Evolutionary conservation across 352 stramenopile genomes (phyloP), one percentile per base, ranked within the genome.

Genomic region (Globisporangium carolinianum): DNA sequence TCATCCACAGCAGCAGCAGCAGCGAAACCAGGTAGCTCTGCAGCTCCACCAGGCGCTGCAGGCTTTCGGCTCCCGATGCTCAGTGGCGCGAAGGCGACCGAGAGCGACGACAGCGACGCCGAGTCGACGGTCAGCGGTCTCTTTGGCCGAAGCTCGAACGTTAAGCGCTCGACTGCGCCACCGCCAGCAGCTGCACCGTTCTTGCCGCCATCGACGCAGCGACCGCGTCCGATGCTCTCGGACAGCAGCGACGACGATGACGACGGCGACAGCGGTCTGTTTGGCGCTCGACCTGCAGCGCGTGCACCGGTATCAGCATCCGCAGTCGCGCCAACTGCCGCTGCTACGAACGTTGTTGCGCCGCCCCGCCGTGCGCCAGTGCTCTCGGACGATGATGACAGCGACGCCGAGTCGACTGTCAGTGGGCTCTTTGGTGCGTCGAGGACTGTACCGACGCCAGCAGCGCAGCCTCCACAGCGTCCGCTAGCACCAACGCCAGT

Each of bases 121-220:
- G 73, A 83, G 47, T 83, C 73, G 37, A 80, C 71, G 0, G 62
- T 69, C 46, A 83, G 71, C 53, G 73, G 71, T 14, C 58, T 80
- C 2, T 83, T 80, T 42, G 72, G 72, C 15, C 53, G 62, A 14
- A 51, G 43, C 9, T 61, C 62, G 38, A 65, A 53, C 54, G 11
- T 60, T 14, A 53, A 61, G n/a, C 48, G 55, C 32, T 12, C 47
- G 17, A 18, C 52, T 0, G 32, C 45, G 32, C 39, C 47, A 6
- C 38, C 55, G 6, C 48, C 53, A 11, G n/a, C 53, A 24, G 54
- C 43, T 37, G 36, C 43, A 5, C 51, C 48, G 1, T 45, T 57
- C 18, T 37, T 58, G 24, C 46, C 57, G 15, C 42, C 51, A 10
- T 32, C 58, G 47, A 15, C 47, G 2, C 53, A 69, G 51, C 55